Base-by-base conservation (phyloP, 2,329 filamentous ascomycete genomes). In the Colletotrichum destructivum region DNA sequence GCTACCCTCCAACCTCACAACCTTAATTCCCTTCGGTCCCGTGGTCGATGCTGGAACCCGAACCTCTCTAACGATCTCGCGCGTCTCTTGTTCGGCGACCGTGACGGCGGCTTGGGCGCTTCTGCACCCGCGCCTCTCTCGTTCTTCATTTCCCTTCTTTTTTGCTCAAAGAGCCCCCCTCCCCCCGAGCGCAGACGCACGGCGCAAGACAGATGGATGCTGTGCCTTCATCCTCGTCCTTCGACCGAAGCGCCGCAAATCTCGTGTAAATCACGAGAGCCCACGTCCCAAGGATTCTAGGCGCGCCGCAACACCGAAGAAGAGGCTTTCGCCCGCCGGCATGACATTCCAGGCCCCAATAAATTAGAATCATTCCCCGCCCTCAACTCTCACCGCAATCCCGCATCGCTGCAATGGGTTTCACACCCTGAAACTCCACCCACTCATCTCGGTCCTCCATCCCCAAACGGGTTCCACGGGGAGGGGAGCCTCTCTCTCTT, bases 391-490 rank as follows among this genome's bases (percentile, higher is more conserved):
- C 65, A 63, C 59, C 69, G 65, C 42, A 63, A 62, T 31, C 57
- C 35, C 64, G 61, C 59, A 66, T 52, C 57, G 66, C 64, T 16
- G 38, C 57, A 57, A 67, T 63, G 65, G 65, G 69, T 71, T 71
- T 71, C 69, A 71, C 16, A 71, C 69, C 65, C 69, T 71, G 69
- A 71, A 63, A 71, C 69, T 71, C 69, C 49, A 67, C 69, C 46
- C 18, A 44, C 69, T 71, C 69, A 69, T 71, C 65, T 71, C 69
- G 69, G 69, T 46, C 56, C 46, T 51, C 59, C 21, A 64, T 31
- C 54, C 69, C 69, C 44, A 55, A 69, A 60, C 16, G 65, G 12
- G 44, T 60, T 47, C 16, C 56, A 44, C 49, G 16, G 31, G 31
- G 31, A 31, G 31, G 31, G 31, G 31, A 9, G 31, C 31, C 31